Conservation (phyloP, 2,329 filamentous ascomycete genomes). For the Fusarium torreyae region DNA sequence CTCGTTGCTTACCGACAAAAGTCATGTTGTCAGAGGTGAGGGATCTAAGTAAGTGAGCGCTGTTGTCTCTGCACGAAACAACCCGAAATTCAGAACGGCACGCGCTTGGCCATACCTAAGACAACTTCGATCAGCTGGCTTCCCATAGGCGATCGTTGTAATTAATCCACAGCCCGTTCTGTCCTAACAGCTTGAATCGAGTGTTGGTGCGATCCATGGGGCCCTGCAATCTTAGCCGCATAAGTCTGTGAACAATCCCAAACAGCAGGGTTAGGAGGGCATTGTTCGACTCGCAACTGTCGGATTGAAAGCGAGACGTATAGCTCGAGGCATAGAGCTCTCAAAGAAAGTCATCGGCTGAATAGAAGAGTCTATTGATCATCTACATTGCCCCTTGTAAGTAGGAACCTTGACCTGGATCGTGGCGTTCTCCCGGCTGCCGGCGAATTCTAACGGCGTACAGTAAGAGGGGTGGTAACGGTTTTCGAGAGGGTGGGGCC, state of each 20-base stretch:
- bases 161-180: background rate
- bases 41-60: slow-evolving; percentile 6
- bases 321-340: background rate
- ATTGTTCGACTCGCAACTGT: background rate
- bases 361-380: slow-evolving; percentile 23
- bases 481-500: slow-evolving; percentile 38
- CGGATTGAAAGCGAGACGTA: background rate
- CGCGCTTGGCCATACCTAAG: slow-evolving; percentile 8
- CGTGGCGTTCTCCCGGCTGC: slow-evolving; percentile 40
- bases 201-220: background rate
- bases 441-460: slow-evolving; percentile 34
- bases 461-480: slow-evolving; percentile 31
- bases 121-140: slow-evolving; percentile 12
- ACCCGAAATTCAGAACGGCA: background rate
- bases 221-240: slow-evolving; percentile 1
- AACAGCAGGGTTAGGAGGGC: background rate
- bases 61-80: slow-evolving; percentile 37
- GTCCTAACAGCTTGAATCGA: background rate
- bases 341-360: background rate
- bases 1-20: background rate
- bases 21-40: slow-evolving; percentile 7
- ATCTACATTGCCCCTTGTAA: slow-evolving; percentile 19
- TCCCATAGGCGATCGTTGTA: slow-evolving; percentile 2
- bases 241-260: background rate
- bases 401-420: slow-evolving; percentile 36